A percentile compares a stretch with the other conserved stretches of the same genome.
Evolutionary conservation across 345 rosid genomes (phyloP).

Genomic region (Citrus sinensis): DVS_A1.0 CM039163.1:49480001-49480500

Average conservation of each 20-base stretch:
- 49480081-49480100: conserved; percentile 63
- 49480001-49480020: conserved; percentile 73
- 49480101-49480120: conserved; percentile 22
- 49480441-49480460: background rate
- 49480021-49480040: conserved; percentile 64
- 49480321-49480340: conserved; percentile 31
- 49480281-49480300: conserved; percentile 19
- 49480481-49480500: background rate
- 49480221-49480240: conserved; percentile 29
- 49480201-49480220: conserved; percentile 30
- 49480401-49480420: background rate
- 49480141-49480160: background rate
- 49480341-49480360: background rate
- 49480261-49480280: conserved; percentile 17
- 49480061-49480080: conserved; percentile 66
- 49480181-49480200: conserved; percentile 44
- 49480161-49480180: conserved; percentile 45
- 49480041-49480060: conserved; percentile 52
- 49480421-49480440: background rate
- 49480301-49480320: conserved; percentile 37
- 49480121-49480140: conserved; percentile 11
- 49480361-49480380: background rate
- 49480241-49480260: conserved; percentile 13
- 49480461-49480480: background rate
- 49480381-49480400: too few relatives aligned